Evolutionary conservation across 768 basidiomycete species (phyloP), one percentile per base, ranked within the genome.

Genomic region (Termitomyces sp.): DNA sequence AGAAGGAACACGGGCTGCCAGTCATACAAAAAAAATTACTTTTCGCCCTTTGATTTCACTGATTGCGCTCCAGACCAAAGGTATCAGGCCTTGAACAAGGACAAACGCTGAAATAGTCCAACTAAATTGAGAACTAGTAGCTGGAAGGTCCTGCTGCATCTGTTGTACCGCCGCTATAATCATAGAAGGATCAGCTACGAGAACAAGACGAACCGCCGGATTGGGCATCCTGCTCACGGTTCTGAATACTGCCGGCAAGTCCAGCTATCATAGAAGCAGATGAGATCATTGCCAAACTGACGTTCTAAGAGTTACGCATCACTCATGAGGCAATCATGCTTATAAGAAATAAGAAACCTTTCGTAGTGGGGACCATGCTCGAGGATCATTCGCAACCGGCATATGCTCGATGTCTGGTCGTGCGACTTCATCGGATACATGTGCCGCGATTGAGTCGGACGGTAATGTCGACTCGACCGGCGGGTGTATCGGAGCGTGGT

Each of bases 1-100:
- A 16, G 52, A 49, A 20, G 36, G 2, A 20, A 5, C 7, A 11
- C 12, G 28, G 4, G 7, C 5, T 11, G 39, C n/a, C n/a, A n/a
- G n/a, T 46, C 9, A 15, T 2, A 35, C 4, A 33, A 38, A 20
- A 38, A 20, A 16, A 33, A 78, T 24, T 63, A 86, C 86, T 78
- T 86, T 92, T 57, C 91, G 77, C 7, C 91, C 92, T 67, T 84
- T 86, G 40, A 93, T 82, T 72, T 94, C 92, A 58, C 87, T 88
- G 22, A 88, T 73, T 0, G 85, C 81, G 57, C 79, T 83, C 91
- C 91, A 92, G 5, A 88, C 39, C 15, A 90, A 66, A 0, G 91
- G 92, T 57, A 86, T 72, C 13, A 75, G 71, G 2, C 92, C 91
- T 70, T 93, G 92, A 15, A 90, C 66, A 2, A 87, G 73, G 59